Evolutionary conservation across 371 early-diverging fungal species (phyloP).

Genomic region (Mucor saturninus): DNA sequence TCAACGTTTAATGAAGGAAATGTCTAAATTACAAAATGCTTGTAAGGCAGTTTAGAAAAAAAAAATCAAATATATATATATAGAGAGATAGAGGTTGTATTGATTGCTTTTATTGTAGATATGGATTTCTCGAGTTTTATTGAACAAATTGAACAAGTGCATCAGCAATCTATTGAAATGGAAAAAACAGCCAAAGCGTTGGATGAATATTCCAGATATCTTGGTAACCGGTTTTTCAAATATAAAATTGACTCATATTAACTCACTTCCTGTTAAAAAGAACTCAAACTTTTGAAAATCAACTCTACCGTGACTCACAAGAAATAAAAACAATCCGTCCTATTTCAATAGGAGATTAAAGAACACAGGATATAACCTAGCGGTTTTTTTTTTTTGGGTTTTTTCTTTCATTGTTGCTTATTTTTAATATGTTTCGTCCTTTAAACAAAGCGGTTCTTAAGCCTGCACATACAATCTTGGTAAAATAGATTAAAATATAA

Average conservation of each 20-base stretch:
- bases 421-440: constrained; percentile 3
- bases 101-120: constrained; percentile 35
- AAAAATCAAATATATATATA: background rate
- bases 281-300: constrained; percentile 14
- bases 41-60: constrained; percentile 40
- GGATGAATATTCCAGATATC: constrained; percentile 64
- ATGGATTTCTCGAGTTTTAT: constrained; percentile 59
- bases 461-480: constrained; percentile 8
- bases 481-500: background rate
- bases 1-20: constrained; percentile 63
- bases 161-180: constrained; percentile 60
- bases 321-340: background rate
- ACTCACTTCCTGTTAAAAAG: constrained; percentile 8
- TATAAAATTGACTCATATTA: constrained; percentile 5
- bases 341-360: constrained; percentile 11
- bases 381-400: too few species aligned
- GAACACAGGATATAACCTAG: background rate
- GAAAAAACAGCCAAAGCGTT: constrained; percentile 60
- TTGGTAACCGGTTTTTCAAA: constrained; percentile 47
- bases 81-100: too few species aligned
- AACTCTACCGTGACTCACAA: constrained; percentile 15
- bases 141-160: constrained; percentile 62
- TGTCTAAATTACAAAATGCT: constrained; percentile 59
- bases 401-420: background rate
- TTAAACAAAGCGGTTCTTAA: constrained; percentile 1